phyloP scores from a whole-genome alignment of 75 land plant genomes.

The Larix kaempferi region DNA sequence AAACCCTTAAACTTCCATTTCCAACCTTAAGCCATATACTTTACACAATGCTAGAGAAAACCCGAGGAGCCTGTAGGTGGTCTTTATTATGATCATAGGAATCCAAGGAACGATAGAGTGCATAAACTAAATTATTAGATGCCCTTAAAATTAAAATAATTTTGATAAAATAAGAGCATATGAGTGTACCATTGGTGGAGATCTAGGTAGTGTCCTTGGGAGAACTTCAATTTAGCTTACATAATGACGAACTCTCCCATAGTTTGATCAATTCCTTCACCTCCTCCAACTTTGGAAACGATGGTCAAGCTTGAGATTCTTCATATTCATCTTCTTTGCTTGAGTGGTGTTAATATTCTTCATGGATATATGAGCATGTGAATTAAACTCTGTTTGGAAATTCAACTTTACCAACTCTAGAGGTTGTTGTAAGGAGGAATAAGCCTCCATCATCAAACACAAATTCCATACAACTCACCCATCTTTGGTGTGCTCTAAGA shows the following conservation, averaged over 20 bases:
- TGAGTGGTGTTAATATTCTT: no score
- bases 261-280: no score
- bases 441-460: no score
- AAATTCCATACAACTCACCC: no score
- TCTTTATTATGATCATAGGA: constrained; percentile 51
- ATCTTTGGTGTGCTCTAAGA: no score
- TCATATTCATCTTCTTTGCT: no score
- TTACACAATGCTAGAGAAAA: constrained; percentile 75
- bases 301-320: no score
- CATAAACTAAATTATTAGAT: constrained; percentile 69
- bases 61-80: constrained; percentile 22
- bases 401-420: no score
- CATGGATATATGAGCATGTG: no score
- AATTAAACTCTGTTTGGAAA: no score
- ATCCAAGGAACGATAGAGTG: constrained; percentile 70
- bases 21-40: constrained; percentile 70
- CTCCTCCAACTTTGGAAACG: no score
- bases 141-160: constrained; percentile 67
- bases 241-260: constrained; percentile 81
- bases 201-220: constrained; percentile 95
- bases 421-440: no score
- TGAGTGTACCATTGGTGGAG: constrained; percentile 49
- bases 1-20: constrained; percentile 86
- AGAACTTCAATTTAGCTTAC: constrained; percentile 91
- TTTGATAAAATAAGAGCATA: constrained; percentile 67